phyloP scores from a whole-genome alignment of 257 asterid genomes.

The Penstemon davidsonii region DNA sequence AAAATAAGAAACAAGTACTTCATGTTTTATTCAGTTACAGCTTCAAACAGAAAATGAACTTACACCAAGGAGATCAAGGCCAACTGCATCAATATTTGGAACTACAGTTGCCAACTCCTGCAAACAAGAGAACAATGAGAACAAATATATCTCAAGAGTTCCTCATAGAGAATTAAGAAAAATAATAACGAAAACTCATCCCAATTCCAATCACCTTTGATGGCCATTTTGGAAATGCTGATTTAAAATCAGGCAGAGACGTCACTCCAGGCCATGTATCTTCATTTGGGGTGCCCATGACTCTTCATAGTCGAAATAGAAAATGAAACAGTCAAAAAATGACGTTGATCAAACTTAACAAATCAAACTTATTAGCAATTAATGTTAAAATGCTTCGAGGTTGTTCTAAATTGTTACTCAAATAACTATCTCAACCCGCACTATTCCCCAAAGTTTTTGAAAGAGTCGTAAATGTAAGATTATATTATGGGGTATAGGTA shows the following conservation, averaged over 20 bases:
- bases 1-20: background rate
- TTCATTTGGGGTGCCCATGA: slow-evolving; percentile 97
- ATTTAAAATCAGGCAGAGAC: slow-evolving; percentile 85
- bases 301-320: slow-evolving; percentile 41
- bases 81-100: slow-evolving; percentile 72
- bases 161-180: background rate
- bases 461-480: background rate
- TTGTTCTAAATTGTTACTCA: background rate
- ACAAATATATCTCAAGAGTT: slow-evolving; percentile 12
- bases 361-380: slow-evolving; percentile 8
- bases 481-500: background rate
- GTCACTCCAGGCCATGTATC: slow-evolving; percentile 95
- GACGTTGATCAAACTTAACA: background rate
- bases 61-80: slow-evolving; percentile 86
- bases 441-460: background rate
- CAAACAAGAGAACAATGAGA: slow-evolving; percentile 30
- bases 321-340: slow-evolving; percentile 23
- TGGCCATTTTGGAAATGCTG: slow-evolving; percentile 86
- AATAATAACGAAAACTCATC: background rate
- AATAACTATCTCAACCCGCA: background rate
- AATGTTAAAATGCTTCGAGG: background rate
- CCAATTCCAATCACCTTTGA: slow-evolving; percentile 53
- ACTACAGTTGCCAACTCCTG: slow-evolving; percentile 78
- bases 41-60: slow-evolving; percentile 36
- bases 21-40: background rate